A percentile compares a stretch with the other conserved stretches of the same genome.
These are phyloP conservation scores for Hypoxylon sp. DNA, from an alignment of 2,329 filamentous ascomycete genomes.

Conservation along the genomic window DNA sequence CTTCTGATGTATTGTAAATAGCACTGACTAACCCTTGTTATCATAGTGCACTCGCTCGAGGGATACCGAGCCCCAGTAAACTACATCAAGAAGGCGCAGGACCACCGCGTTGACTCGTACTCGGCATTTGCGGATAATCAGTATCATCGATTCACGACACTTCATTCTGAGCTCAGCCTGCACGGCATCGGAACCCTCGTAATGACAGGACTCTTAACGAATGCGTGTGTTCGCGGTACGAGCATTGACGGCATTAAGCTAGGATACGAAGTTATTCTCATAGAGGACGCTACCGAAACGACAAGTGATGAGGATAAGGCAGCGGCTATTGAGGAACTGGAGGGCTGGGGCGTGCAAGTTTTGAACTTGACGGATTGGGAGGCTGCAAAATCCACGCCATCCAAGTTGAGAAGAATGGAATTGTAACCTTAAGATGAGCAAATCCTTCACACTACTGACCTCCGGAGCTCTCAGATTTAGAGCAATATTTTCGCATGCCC, in stretches of 20 bases:
- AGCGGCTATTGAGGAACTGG: constrained; percentile 38
- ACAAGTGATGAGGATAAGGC: constrained; percentile 37
- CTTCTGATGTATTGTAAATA: not conserved
- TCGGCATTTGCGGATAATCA: constrained; percentile 46
- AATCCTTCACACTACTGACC: not conserved
- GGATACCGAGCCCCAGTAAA: constrained; percentile 41
- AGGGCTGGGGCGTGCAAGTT: constrained; percentile 42
- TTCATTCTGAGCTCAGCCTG: constrained; percentile 40
- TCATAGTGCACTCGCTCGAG: constrained; percentile 40
- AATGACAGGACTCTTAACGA: constrained; percentile 41
- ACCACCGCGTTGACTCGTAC: constrained; percentile 45
- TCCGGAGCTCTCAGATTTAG: not conserved
- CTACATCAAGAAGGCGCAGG: constrained; percentile 47
- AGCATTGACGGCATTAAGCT: constrained; percentile 45
- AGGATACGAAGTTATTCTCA: constrained; percentile 43
- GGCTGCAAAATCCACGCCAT: constrained; percentile 24
- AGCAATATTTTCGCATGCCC: too few relatives aligned
- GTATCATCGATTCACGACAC: constrained; percentile 45
- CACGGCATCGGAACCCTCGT: constrained; percentile 44
- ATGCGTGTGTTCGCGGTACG: constrained; percentile 43
- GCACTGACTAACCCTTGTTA: not conserved
- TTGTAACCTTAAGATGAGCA: constrained; percentile 6
- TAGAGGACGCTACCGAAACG: constrained; percentile 43
- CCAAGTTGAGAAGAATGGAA: constrained; percentile 19
- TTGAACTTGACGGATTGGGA: constrained; percentile 39